Evolutionary conservation across 2,329 filamentous ascomycete genomes (phyloP).

Genomic region (Claviceps citrina): DNA sequence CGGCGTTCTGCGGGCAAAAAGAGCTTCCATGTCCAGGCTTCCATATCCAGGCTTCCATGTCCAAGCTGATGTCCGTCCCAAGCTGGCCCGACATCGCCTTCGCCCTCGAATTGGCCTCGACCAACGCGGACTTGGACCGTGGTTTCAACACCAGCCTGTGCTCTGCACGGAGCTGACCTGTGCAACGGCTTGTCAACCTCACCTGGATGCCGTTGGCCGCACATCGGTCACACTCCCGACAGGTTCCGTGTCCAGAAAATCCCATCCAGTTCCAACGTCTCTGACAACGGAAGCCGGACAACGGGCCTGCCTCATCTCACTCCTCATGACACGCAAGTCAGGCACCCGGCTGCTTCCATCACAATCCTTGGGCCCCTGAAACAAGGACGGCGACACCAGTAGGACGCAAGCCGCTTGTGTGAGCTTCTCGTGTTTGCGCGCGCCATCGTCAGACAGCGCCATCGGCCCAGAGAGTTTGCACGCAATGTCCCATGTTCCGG

Average conservation of each 20-base stretch:
- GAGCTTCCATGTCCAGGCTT: too few relatives aligned
- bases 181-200: constrained; percentile 2
- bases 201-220: constrained; percentile 1
- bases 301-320: neutral
- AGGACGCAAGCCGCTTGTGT: neutral
- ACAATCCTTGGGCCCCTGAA: neutral
- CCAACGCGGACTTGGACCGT: neutral
- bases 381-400: constrained; percentile 1
- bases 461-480: too few relatives aligned
- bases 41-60: too few relatives aligned
- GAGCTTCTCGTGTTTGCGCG: constrained; percentile 2
- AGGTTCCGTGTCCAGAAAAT: neutral
- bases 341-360: neutral
- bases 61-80: too few relatives aligned
- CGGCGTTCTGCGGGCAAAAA: neutral
- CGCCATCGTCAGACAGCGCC: neutral
- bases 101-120: neutral
- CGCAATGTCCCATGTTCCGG: too few relatives aligned
- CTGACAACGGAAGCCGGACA: neutral
- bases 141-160: constrained; percentile 1
- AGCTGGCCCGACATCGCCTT: too few relatives aligned
- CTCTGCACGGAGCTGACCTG: neutral
- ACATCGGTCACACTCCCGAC: constrained; percentile 1
- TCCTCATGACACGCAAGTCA: too few relatives aligned
- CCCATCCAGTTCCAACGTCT: neutral